Evolutionary conservation across 176 grass and related monocot genomes (phyloP), one percentile per base, ranked within the genome.

Genomic region (Avena insularis): DNA sequence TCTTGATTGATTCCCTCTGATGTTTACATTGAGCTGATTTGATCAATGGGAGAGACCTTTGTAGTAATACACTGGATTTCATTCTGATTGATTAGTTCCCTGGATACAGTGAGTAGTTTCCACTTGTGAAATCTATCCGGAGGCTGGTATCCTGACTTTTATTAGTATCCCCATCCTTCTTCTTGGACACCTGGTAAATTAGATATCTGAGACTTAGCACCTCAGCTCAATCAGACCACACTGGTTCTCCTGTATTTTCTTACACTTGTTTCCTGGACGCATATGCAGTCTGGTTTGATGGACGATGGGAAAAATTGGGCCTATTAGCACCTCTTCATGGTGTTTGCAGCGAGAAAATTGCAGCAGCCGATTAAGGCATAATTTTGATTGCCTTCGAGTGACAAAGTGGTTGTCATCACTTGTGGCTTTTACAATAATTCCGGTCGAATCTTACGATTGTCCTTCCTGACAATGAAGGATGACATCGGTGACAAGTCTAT

Each of bases 401-500:
- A 36, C n/a, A 58, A 8, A 19, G 27, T 50, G 11, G 68, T 75
- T 74, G 54, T 14, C 66, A 11, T 66, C 35, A 74, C 15, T 19
- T 75, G 6, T 51, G 20, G 75, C 46, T 23, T 0, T 8, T 31
- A 10, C 2, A 8, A 0, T 1, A 0, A 27, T 50, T 0, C 54
- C 2, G 15, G 7, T 19, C 3, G 19, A 88, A 14, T n/a, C 72
- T 78, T 62, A 71, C 3, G 8, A 7, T 56, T 46, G 36, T 38
- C 36, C 2, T 80, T 79, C 12, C 54, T 79, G 33, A 2, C 10
- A 27, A 79, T 73, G 46, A 19, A 98, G 93, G 96, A 98, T 1
- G 93, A 98, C 79, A 93, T 95, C 0, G 96, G 95, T 1, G 93
- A 98, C 79, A 98, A 98, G 89, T 98, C 95, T 46, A 72, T 98